Evolutionary conservation across 192 early-diverging fungal species (phyloP), one percentile per base, ranked within the genome.

Genomic region (Paraglomus brasilianum): DNA sequence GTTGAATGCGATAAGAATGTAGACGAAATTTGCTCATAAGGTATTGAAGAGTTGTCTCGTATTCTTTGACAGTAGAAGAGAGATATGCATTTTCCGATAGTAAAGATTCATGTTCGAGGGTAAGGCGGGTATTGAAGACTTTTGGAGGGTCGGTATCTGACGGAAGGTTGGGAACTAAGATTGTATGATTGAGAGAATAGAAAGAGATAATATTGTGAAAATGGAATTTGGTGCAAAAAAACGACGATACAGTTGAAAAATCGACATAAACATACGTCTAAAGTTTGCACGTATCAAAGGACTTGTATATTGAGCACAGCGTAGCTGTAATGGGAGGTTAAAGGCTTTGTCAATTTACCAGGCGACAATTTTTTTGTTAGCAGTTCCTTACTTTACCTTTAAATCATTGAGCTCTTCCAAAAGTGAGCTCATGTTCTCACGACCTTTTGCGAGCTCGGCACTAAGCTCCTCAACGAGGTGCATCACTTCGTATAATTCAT

Each of bases 21-120:
- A 44, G 15, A 47, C 67, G 21, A 58, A 69, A 69, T 69, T 58
- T 69, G 21, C 17, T 59, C 67, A 69, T 69, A 10, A 69, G 30
- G 0, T 46, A n/a, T 53, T 69, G 55, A 24, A 69, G 58, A 8
- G 67, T 48, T 19, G 11, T 45, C 39, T 69, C 67, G 17, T 69
- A 69, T 58, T 69, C 67, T 58, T 69, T 69, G n/a, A 69, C 43
- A 10, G 58, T 46, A 11, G 44, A 57, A 47, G 51, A 58, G 7
- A 69, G 21, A 41, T 38, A 40, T 9, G 55, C 30, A 69, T 69
- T 69, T 44, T 69, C 67, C 48, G 56, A 52, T 48, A 58, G 56
- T 30, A 69, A 69, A 39, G 36, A 19, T n/a, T 58, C 53, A 47
- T 69, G 56, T 47, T 69, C 55, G 39, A 39, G 58, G 6, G 48